A percentile compares a stretch with the other conserved stretches of the same genome.
phyloP scores from a whole-genome alignment of 179 eudicot species.

The Carnegiea gigantea region DNA sequence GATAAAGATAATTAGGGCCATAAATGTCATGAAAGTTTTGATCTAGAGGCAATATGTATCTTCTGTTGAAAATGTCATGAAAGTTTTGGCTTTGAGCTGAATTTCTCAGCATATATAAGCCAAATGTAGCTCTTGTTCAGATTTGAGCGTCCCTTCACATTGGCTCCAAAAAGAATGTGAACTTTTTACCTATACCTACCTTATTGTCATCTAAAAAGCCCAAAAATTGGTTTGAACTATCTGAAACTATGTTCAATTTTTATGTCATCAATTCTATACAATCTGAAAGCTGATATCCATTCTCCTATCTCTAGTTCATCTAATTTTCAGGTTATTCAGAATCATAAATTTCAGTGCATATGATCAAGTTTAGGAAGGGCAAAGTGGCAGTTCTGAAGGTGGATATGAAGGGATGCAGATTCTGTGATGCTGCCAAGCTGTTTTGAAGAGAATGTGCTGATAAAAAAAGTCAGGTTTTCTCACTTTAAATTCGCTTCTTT shows the following conservation, averaged over 20 bases:
- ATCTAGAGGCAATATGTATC: not conserved
- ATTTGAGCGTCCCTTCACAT: slow-evolving; percentile 34
- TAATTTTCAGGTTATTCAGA: slow-evolving; percentile 13
- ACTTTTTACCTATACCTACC: slow-evolving; percentile 1
- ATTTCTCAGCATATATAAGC: slow-evolving; percentile 24
- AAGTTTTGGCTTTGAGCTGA: slow-evolving; percentile 8
- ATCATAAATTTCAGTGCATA: slow-evolving; percentile 5
- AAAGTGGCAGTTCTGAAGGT: slow-evolving; percentile 13
- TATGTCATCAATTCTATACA: not conserved
- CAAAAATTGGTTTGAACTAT: slow-evolving; percentile 9
- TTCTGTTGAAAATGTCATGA: slow-evolving; percentile 22
- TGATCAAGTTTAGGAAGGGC: slow-evolving; percentile 5
- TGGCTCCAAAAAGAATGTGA: slow-evolving; percentile 25
- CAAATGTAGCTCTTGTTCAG: slow-evolving; percentile 21
- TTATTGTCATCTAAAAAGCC: slow-evolving; percentile 19
- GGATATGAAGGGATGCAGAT: slow-evolving; percentile 32
- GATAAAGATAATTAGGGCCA: not conserved
- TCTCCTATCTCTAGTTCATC: not conserved
- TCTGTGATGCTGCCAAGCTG: slow-evolving; percentile 2
- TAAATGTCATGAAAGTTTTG: too few species aligned
- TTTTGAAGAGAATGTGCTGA: slow-evolving; percentile 14
- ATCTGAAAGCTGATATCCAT: slow-evolving; percentile 8
- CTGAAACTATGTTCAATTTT: slow-evolving; percentile 4
- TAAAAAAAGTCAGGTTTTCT: slow-evolving; percentile 21
- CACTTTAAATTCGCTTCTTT: slow-evolving; percentile 11